Conservation (phyloP, 495 filamentous ascomycete species). For the Penicillium simplicissimum region DNA sequence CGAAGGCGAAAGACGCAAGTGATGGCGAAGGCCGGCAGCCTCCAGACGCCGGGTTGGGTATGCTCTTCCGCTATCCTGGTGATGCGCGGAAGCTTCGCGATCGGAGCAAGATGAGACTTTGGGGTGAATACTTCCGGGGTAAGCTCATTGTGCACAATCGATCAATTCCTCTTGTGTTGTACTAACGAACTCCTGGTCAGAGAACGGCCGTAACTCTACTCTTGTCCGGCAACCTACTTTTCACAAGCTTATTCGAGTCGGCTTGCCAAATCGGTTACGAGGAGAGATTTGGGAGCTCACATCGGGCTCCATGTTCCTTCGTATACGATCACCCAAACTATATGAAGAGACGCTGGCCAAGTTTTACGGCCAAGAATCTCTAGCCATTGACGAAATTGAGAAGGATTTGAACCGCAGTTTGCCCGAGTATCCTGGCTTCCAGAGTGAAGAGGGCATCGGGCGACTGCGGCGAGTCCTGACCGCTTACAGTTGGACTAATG, state of each 20-base stretch:
- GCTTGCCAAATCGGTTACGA: slow-evolving; percentile 86
- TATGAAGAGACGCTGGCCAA: slow-evolving; percentile 83
- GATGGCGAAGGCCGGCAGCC: slow-evolving; percentile 58
- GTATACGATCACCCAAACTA: slow-evolving; percentile 79
- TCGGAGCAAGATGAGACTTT: slow-evolving; percentile 94
- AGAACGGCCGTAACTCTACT: slow-evolving; percentile 92
- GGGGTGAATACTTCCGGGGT: slow-evolving; percentile 91
- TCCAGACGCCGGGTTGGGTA: slow-evolving; percentile 89
- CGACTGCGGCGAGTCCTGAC: slow-evolving; percentile 86
- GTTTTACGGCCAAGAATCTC: slow-evolving; percentile 76
- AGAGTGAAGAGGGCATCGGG: slow-evolving; percentile 93
- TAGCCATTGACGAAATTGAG: slow-evolving; percentile 98
- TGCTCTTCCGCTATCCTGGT: slow-evolving; percentile 92
- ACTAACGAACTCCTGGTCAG: slow-evolving; percentile 38
- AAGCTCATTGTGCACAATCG: slow-evolving; percentile 6
- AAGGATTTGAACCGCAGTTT: slow-evolving; percentile 96
- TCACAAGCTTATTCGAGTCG: slow-evolving; percentile 94
- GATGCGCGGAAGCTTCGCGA: slow-evolving; percentile 95
- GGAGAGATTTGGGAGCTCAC: slow-evolving; percentile 97
- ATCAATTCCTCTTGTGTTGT: background rate
- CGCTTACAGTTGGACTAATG: slow-evolving; percentile 94
- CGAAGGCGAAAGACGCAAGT: slow-evolving; percentile 33
- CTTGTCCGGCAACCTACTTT: slow-evolving; percentile 94
- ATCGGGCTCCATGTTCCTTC: slow-evolving; percentile 84
- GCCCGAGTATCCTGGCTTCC: slow-evolving; percentile 95